phyloP scores from a whole-genome alignment of 2,329 filamentous ascomycete species.

The Fusarium abutilonis region DNA sequence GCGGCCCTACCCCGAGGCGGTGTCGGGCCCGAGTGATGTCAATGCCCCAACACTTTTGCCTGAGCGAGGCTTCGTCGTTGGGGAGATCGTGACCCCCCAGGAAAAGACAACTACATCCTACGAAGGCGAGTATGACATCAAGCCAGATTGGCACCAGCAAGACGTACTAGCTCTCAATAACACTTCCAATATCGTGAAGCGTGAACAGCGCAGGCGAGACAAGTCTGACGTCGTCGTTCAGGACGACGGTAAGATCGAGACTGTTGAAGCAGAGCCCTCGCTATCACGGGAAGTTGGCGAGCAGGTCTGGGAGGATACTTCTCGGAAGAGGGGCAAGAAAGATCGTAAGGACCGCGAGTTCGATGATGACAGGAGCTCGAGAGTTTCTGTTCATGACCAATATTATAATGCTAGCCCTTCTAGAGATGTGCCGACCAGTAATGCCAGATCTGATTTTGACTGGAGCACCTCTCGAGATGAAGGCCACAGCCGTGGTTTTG shows the following conservation, averaged over 20 bases:
- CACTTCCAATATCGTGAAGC: slow-evolving; percentile 43
- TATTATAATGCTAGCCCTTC: slow-evolving; percentile 44
- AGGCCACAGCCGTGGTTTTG: slow-evolving; percentile 19
- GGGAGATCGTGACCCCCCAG: slow-evolving; percentile 58
- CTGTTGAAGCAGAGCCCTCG: slow-evolving; percentile 31
- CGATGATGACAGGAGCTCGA: slow-evolving; percentile 41
- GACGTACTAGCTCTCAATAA: slow-evolving; percentile 39
- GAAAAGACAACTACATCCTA: slow-evolving; percentile 40
- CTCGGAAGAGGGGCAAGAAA: slow-evolving; percentile 50
- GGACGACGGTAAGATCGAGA: slow-evolving; percentile 37
- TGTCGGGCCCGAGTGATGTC: slow-evolving; percentile 54
- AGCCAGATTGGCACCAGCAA: slow-evolving; percentile 25
- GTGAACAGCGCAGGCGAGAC: slow-evolving; percentile 56
- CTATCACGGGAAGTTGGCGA: slow-evolving; percentile 33
- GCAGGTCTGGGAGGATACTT: slow-evolving; percentile 43
- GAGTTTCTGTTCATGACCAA: slow-evolving; percentile 46
- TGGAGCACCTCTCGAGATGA: slow-evolving; percentile 22
- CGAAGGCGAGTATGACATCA: slow-evolving; percentile 21
- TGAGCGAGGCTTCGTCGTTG: slow-evolving; percentile 58
- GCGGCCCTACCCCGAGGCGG: slow-evolving; percentile 60
- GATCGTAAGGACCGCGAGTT: slow-evolving; percentile 44
- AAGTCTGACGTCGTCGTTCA: slow-evolving; percentile 47
- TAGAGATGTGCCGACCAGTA: slow-evolving; percentile 21
- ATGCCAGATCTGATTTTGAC: slow-evolving; percentile 30
- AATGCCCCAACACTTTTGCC: slow-evolving; percentile 39